Evolutionary conservation across 1,139 yeast genomes (phyloP).

Genomic region (Yamadazyma epiphylla): DNA sequence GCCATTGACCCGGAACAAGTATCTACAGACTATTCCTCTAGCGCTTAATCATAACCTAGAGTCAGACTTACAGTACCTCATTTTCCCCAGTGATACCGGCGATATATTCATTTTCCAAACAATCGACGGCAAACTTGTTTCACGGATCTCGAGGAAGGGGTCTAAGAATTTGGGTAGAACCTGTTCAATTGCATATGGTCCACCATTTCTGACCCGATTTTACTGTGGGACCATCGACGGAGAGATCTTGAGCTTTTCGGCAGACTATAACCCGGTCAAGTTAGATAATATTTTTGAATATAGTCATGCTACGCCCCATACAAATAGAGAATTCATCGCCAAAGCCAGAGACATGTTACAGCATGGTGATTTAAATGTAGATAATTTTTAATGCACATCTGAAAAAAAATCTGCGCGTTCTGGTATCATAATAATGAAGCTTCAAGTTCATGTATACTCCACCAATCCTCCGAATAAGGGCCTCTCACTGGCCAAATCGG

Average conservation of each 20-base stretch:
- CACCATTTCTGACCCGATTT: constrained; percentile 40
- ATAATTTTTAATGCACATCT: no score
- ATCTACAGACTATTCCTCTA: constrained; percentile 46
- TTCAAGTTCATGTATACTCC: constrained; percentile 42
- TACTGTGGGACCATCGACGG: constrained; percentile 60
- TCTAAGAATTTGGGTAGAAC: constrained; percentile 35
- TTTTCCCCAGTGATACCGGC: constrained; percentile 78
- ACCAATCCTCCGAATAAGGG: constrained; percentile 10
- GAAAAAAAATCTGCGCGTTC: no score
- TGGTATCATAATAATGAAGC: constrained; percentile 30
- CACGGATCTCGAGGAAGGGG: constrained; percentile 42
- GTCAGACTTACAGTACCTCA: constrained; percentile 51
- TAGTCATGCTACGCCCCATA: no score
- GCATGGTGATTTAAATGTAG: no score
- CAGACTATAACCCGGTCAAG: no score
- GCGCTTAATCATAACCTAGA: constrained; percentile 43
- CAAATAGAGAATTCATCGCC: no score
- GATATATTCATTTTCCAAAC: constrained; percentile 66
- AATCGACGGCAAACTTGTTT: constrained; percentile 59
- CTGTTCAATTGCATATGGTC: constrained; percentile 49
- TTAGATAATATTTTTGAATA: no score
- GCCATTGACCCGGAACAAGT: constrained; percentile 67
- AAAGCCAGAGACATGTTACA: no score
- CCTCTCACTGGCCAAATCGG: no score
- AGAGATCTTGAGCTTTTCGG: constrained; percentile 50